Percentiles rank a stretch among this genome's conserved stretches.
phyloP scores from a whole-genome alignment of 441 rosid species.

The Pelargonium myrrhifolium region DNA sequence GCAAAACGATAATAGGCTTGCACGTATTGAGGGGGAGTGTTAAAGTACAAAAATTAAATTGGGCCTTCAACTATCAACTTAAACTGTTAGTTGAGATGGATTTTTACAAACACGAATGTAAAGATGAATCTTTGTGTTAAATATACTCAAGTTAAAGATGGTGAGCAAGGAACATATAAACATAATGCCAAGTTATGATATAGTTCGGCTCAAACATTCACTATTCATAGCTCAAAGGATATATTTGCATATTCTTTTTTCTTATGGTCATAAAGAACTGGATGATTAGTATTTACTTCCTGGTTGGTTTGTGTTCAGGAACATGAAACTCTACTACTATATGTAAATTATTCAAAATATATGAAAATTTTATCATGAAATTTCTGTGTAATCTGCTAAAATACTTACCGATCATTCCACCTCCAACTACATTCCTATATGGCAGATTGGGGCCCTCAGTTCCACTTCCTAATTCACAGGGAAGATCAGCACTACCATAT shows the following conservation, averaged over 20 bases:
- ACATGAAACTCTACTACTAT: background rate
- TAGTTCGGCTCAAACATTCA: background rate
- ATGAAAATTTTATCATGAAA: background rate
- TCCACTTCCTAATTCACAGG: slow-evolving; percentile 98
- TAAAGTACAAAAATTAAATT: no score
- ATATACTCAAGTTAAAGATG: background rate
- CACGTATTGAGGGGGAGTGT: no score
- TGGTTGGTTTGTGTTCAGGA: background rate
- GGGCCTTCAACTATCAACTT: no score
- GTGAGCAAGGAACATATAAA: background rate
- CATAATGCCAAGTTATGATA: background rate
- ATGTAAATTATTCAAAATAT: background rate
- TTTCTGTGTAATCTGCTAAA: slow-evolving; percentile 10
- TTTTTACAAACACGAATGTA: background rate
- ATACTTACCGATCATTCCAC: slow-evolving; percentile 88
- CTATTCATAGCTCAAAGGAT: background rate
- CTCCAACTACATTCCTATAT: slow-evolving; percentile 65
- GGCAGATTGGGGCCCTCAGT: slow-evolving; percentile 70
- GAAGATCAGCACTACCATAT: slow-evolving; percentile 86
- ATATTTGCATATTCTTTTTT: background rate
- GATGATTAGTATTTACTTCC: background rate
- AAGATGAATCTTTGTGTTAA: background rate
- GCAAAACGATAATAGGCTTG: no score
- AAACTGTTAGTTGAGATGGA: background rate
- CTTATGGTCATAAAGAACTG: background rate